Base-by-base conservation (phyloP, 2,329 filamentous ascomycete genomes). In the Periconia digitata region DNA sequence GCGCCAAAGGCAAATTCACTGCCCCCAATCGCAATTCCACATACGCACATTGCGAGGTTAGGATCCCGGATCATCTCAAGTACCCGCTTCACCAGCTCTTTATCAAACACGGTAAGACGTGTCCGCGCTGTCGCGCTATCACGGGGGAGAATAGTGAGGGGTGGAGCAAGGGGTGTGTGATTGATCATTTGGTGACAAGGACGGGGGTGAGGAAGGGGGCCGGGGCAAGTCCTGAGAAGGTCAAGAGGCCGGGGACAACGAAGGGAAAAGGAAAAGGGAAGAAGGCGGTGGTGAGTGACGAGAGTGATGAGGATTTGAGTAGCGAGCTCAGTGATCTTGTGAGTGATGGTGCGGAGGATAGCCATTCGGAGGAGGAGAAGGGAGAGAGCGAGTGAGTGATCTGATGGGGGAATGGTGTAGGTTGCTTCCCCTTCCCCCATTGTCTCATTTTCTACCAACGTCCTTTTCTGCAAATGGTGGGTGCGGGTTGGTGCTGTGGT, bases 91-190 rank as follows among this genome's bases (percentile, higher is more conserved):
- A 86, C 66, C 76, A 84, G 51, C 70, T 86, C 15, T 72, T 86
- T 40, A 84, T 86, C 54, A 76, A 74, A 40, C 84, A 86, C 65
- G 84, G 84, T 2, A 86, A 84, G 63, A 73, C 68, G 8, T 86
- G 84, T 69, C 78, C 79, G 0, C 69, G 83, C 37, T 86, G 84
- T 62, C 72, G 80, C 38, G 84, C 83, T 0, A 77, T 77, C 1
- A 89, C 85, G 0, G 79, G 80, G 0, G 74, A 81, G 54, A 79
- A 78, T 1, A 85, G 80, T 42, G 77, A 78, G 21, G 80, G 79
- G 0, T 90, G 87, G 85, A 76, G 83, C 3, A 73, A 83, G 15
- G 80, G 80, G 0, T 87, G 84, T 70, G 77, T 80, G 8, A 85
- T 87, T 62, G 84, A 86, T 43, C 80, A 85, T 62, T 65, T 86